Evolutionary conservation across 768 basidiomycete species (phyloP), one percentile per base, ranked within the genome.

Genomic region (Omphalotus guepiniiformis): DNA sequence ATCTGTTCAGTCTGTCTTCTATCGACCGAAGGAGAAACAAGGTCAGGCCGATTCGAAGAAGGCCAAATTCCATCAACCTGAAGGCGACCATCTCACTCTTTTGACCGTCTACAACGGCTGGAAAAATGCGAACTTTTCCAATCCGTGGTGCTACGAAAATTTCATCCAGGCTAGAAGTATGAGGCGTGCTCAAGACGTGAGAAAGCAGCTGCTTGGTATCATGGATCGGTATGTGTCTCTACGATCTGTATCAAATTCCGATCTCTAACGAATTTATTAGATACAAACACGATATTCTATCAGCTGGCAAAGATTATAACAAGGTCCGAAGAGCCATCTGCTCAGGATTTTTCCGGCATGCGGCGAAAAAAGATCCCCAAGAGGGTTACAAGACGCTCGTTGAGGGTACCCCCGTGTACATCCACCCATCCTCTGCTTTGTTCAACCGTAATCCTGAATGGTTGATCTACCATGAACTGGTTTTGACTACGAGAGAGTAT

Each of bases 121-220:
- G 96, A 96, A 97, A 62, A 84, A 76, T 4, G 90, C 87, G 49
- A 96, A 89, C 63, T 98, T 96, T 62, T 93, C 92, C 27, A 95
- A 96, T 63, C 93, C 95, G 4, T 99, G 96, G 96, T 98, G 96
- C 63, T 95, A 93, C 55, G 94, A 98, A 69, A 98, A 98, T 65
- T 99, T 94, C 60, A 96, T 98, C 41, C 96, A 98, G 64, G 95
- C 93, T 9, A 78, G 96, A 61, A 96, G 92, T 56, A 94, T 99
- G 93, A 78, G 92, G 48, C 77, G 94, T 5, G 96, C 95, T 4
- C 94, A 98, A 66, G 96, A 99, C 74, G 93, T 99, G 8, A 74
- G 96, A 50, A 99, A 99, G 63, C 96, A 99, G 68, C 68, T 99
- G 45, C 73, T 98, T 34, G 96, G 96, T 51, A 98, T 99, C 63